Conservation (phyloP, 208 protist genomes). For the Kentomonas sorsogonicus region DNA sequence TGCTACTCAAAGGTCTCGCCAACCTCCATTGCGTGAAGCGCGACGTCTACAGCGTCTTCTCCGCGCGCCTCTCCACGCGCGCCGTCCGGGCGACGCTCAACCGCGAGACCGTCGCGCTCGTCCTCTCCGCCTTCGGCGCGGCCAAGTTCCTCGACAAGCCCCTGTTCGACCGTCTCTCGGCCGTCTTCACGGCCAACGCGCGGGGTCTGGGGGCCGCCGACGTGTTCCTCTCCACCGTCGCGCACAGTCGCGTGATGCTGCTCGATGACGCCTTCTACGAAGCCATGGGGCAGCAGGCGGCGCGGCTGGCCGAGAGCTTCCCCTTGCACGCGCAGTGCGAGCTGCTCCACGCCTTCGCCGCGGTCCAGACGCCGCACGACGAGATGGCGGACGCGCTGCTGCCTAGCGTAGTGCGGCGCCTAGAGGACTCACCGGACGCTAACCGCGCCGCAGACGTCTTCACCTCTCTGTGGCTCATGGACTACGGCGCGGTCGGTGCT, state of each 20-base stretch:
- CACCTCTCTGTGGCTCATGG: constrained; percentile 57
- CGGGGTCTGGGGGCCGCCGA: constrained; percentile 44
- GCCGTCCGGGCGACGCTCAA: constrained; percentile 42
- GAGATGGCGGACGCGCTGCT: constrained; percentile 21
- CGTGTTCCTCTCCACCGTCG: constrained; percentile 48
- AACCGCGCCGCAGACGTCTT: constrained; percentile 48
- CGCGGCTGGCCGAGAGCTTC: constrained; percentile 29
- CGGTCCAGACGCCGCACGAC: constrained; percentile 35
- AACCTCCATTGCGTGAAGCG: constrained; percentile 70
- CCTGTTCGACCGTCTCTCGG: constrained; percentile 51
- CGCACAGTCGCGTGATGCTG: constrained; percentile 63
- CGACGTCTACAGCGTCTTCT: constrained; percentile 67
- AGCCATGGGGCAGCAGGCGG: constrained; percentile 32
- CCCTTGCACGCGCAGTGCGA: constrained; percentile 46
- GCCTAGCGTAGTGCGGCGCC: constrained; percentile 19
- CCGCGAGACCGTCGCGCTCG: constrained; percentile 33
- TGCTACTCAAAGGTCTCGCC: constrained; percentile 72
- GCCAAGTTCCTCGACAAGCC: constrained; percentile 67
- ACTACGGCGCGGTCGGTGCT: constrained; percentile 26
- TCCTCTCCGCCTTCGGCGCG: constrained; percentile 61
- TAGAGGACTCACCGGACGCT: constrained; percentile 31
- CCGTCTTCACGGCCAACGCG: constrained; percentile 24
- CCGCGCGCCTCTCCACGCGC: constrained; percentile 35
- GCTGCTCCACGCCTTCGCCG: constrained; percentile 52
- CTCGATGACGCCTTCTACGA: constrained; percentile 57